A percentile compares a stretch with the other conserved stretches of the same genome.
Conservation (phyloP, 441 rosid genomes). For the Viola pubescens region DNA sequence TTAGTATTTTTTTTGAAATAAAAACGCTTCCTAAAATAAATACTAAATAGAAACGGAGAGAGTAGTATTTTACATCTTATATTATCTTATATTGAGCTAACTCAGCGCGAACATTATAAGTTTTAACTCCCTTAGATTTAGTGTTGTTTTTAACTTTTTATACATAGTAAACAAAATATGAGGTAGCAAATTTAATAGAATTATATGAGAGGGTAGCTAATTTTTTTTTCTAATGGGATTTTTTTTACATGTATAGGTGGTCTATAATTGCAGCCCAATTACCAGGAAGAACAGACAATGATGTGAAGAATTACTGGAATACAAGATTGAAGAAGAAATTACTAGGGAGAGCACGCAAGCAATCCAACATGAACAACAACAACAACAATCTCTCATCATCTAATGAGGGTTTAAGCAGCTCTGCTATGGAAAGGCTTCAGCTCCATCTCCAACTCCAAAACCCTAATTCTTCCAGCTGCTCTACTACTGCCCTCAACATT, state of each 20-base stretch:
- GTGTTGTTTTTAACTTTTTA: too few species aligned
- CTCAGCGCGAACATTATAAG: too few species aligned
- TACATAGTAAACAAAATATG: too few species aligned
- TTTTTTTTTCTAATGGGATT: not conserved
- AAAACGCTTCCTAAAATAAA: too few species aligned
- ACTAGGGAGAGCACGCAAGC: constrained; percentile 60
- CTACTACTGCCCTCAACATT: constrained; percentile 30
- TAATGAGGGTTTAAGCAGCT: constrained; percentile 54
- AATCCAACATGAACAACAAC: constrained; percentile 28
- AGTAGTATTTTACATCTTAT: too few species aligned
- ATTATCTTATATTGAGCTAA: too few species aligned
- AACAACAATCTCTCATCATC: constrained; percentile 24
- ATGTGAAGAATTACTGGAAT: constrained; percentile 94
- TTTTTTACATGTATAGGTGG: constrained; percentile 43
- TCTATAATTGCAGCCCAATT: constrained; percentile 97
- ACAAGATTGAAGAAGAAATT: constrained; percentile 87
- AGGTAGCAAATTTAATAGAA: too few species aligned
- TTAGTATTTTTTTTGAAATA: not conserved
- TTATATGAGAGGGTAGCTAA: too few species aligned
- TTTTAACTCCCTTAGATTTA: too few species aligned
- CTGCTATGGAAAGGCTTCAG: constrained; percentile 88
- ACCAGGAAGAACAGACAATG: constrained; percentile 94
- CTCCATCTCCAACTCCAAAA: constrained; percentile 84
- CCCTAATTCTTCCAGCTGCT: constrained; percentile 50
- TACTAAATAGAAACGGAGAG: too few species aligned